Conservation (phyloP, 2,329 filamentous ascomycete genomes). For the Nakataea oryzae region DNA sequence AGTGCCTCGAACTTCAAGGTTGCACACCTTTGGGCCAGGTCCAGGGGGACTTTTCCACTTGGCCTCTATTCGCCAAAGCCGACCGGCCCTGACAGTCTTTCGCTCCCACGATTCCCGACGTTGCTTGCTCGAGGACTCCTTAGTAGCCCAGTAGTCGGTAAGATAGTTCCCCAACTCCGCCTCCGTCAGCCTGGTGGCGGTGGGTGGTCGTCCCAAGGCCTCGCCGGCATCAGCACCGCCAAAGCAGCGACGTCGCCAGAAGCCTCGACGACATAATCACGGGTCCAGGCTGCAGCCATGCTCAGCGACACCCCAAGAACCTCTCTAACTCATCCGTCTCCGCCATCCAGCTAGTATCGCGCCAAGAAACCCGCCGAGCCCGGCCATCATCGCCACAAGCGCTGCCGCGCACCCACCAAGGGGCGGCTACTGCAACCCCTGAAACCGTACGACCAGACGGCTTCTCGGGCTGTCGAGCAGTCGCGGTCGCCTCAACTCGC, state of each 20-base stretch:
- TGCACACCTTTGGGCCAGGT: not conserved
- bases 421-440: constrained; percentile 1
- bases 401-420: not conserved
- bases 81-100: not conserved
- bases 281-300: not conserved
- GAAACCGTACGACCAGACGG: not conserved
- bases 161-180: not conserved
- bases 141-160: not conserved
- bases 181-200: not conserved
- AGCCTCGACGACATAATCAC: not conserved
- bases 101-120: not conserved
- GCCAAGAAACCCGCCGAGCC: not conserved
- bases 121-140: not conserved
- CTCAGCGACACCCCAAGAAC: not conserved
- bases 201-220: not conserved
- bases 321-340: not conserved
- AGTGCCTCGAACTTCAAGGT: not conserved
- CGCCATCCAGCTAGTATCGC: not conserved
- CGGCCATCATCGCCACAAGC: not conserved
- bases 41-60: not conserved
- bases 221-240: not conserved
- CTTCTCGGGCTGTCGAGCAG: not conserved
- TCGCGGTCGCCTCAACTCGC: not conserved
- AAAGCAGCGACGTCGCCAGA: not conserved
- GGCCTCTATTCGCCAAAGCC: not conserved